These are phyloP conservation scores for Metschnikowia peoriensis DNA, from an alignment of 805 yeast genomes.

Conservation along the genomic window DNA sequence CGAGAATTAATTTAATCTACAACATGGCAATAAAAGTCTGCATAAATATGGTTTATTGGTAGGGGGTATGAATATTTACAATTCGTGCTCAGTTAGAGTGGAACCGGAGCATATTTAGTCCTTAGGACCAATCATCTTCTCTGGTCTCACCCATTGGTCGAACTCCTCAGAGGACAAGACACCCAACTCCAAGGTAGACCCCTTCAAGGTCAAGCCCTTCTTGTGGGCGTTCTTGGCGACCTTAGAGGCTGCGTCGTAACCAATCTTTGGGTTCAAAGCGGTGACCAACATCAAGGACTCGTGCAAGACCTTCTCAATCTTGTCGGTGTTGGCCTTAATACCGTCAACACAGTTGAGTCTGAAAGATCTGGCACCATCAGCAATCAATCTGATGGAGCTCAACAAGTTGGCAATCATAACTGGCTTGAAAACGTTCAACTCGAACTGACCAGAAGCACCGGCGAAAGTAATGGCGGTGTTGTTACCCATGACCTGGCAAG, in stretches of 20 bases:
- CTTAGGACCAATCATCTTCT: constrained; percentile 96
- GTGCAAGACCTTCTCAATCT: constrained; percentile 82
- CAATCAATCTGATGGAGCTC: constrained; percentile 81
- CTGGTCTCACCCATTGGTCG: constrained; percentile 96
- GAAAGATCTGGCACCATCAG: constrained; percentile 89
- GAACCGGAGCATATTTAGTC: constrained; percentile 22
- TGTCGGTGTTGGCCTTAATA: constrained; percentile 81
- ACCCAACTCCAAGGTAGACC: constrained; percentile 89
- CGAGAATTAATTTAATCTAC: not conserved
- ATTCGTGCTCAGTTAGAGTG: not conserved
- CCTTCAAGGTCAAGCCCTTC: constrained; percentile 93
- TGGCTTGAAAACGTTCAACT: constrained; percentile 97
- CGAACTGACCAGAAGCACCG: constrained; percentile 98
- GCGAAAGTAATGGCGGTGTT: constrained; percentile 92
- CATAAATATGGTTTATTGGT: not conserved
- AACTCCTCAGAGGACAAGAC: constrained; percentile 83
- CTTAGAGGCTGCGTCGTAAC: constrained; percentile 96
- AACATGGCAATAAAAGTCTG: not conserved
- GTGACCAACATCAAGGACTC: constrained; percentile 98
- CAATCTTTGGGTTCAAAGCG: constrained; percentile 97
- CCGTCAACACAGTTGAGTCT: constrained; percentile 95
- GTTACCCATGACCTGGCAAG: constrained; percentile 97
- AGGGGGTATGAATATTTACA: constrained; percentile 2
- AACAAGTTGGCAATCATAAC: constrained; percentile 89
- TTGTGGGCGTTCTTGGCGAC: constrained; percentile 98